Evolutionary conservation across 805 yeast species (phyloP), one percentile per base, ranked within the genome.

Genomic region (Wickerhamomyces canadensis): DNA sequence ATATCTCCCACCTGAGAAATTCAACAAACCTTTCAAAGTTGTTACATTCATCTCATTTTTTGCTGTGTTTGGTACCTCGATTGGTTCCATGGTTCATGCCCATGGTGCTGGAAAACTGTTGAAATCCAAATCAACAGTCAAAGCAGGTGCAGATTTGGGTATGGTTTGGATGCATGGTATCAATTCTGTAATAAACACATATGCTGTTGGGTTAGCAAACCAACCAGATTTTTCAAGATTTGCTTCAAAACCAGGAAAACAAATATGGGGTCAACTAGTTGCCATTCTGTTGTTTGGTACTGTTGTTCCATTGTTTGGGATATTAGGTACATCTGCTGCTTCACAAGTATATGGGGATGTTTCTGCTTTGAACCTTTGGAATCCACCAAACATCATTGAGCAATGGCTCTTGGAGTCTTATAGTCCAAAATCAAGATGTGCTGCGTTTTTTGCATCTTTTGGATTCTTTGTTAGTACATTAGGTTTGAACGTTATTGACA

Each of bases 271-370:
- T 15, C 65, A 60, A 33, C 47, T 58, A 12, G 34, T 62, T 14
- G 53, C 72, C 1, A 54, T 64, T 32, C 41, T 67, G 27, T 28
- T 68, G 4, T 51, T 62, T 15, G 74, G 74, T 8, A 58, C 57
- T 2, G 50, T 69, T 22, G 65, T 71, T 19, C 75, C 77, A 14
- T 47, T 71, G 19, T 61, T 71, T 49, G 76, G 76, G 10, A 46
- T 70, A 19, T 40, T 72, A 27, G 61, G 68, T 10, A 68, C 76
- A 5, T 67, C 70, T 24, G 69, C 74, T 3, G 56, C 68, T 19
- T 42, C 57, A 19, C 58, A 58, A n/a, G 47, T 61, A 6, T 68
- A 62, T 41, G 71, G 69, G 19, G 58, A 56, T 25, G 54, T 58
- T 19, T 19, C 27, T 14, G 43, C 27, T 16, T 33, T 48, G 23